Evolutionary conservation across 1,284 basidiomycete species (phyloP).

Genomic region (Pholiota adiposa): DNA sequence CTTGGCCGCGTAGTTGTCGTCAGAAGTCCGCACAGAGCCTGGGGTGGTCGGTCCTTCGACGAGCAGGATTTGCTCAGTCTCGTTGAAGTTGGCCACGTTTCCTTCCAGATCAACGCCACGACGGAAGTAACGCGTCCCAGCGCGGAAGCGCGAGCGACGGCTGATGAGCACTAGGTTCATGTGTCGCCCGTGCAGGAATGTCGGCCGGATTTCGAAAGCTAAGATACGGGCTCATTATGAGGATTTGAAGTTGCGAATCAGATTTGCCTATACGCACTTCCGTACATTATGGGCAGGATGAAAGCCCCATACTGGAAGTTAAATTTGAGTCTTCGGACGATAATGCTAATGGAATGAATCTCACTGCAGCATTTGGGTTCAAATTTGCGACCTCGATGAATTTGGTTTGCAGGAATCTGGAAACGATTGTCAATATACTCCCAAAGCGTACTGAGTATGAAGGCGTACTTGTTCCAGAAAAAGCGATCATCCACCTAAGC

Average conservation of each 20-base stretch:
- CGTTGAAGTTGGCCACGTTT: conserved; percentile 91
- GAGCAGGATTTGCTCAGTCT: conserved; percentile 92
- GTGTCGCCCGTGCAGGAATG: conserved; percentile 78
- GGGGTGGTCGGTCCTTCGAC: conserved; percentile 61
- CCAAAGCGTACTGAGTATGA: neutral
- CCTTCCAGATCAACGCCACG: conserved; percentile 89
- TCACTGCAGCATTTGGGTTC: conserved; percentile 62
- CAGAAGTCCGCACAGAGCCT: conserved; percentile 40
- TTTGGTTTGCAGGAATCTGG: conserved; percentile 72
- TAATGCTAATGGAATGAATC: conserved; percentile 29
- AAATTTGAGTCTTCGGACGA: conserved; percentile 4
- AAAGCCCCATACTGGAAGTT: conserved; percentile 76
- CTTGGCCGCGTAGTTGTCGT: conserved; percentile 60
- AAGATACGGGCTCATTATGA: conserved; percentile 9
- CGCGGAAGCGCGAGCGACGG: conserved; percentile 90
- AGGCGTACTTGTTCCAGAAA: conserved; percentile 92
- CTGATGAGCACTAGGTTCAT: conserved; percentile 91
- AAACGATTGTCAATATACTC: conserved; percentile 2
- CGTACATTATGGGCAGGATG: conserved; percentile 91
- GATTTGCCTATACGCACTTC: conserved; percentile 59
- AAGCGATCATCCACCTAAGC: conserved; percentile 90
- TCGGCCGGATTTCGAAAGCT: conserved; percentile 90
- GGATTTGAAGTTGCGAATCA: conserved; percentile 29
- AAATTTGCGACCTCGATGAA: conserved; percentile 66
- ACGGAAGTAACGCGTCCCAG: conserved; percentile 97